phyloP scores from a whole-genome alignment of 2,329 filamentous ascomycete genomes.

The Paraphaeosphaeria minitans region DNA sequence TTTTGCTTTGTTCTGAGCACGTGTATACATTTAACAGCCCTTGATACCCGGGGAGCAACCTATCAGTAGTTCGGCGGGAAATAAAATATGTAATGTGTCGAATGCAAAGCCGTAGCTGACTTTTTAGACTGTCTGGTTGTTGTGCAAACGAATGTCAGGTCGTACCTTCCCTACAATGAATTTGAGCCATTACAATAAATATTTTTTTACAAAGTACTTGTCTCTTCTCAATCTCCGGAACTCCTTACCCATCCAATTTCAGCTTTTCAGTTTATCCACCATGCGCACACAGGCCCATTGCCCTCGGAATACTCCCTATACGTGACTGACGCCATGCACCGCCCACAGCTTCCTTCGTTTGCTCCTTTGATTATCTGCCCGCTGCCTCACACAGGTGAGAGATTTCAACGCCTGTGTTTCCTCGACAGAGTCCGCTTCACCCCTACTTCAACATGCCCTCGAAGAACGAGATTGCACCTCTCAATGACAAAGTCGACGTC shows the following conservation, averaged over 20 bases:
- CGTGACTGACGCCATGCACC: not conserved
- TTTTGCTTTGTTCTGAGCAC: not conserved
- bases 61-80: not conserved
- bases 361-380: not conserved
- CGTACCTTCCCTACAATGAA: not conserved
- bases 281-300: not conserved
- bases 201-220: not conserved
- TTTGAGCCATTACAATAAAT: not conserved
- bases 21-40: slow-evolving; percentile 4
- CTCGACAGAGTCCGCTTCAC: not conserved
- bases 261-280: not conserved
- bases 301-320: not conserved
- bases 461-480: not conserved
- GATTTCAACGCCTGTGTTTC: not conserved
- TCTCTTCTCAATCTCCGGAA: not conserved
- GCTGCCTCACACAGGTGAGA: not conserved
- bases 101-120: not conserved
- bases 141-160: not conserved
- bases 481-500: not conserved
- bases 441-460: not conserved
- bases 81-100: not conserved
- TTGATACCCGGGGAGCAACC: slow-evolving; percentile 10
- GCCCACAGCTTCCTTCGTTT: not conserved
- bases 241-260: not conserved
- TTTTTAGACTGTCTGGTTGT: not conserved